Conservation (phyloP, 352 stramenopile species). For the Globisporangium abappressorium region DNA sequence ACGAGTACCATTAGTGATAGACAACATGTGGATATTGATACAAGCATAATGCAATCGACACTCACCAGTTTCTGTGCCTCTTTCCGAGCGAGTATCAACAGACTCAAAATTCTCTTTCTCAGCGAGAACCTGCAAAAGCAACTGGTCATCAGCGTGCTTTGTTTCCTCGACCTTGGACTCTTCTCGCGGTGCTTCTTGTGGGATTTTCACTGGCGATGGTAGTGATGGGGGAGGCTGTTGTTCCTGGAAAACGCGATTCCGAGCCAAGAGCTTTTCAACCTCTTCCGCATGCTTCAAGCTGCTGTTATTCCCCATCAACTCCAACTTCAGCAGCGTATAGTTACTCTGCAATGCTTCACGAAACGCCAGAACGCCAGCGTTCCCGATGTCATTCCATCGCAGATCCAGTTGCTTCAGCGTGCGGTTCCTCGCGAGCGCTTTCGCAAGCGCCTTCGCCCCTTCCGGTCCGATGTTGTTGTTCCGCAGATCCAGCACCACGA, state of each 20-base stretch:
- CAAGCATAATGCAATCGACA: neutral
- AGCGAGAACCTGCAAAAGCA: conserved; percentile 60
- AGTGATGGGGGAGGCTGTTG: conserved; percentile 5
- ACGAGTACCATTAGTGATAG: neutral
- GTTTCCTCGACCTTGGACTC: neutral
- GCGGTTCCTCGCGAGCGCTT: conserved; percentile 51
- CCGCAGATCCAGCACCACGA: conserved; percentile 70
- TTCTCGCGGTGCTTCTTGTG: neutral
- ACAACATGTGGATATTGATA: neutral
- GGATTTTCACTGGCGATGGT: neutral
- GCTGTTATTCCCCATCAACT: conserved; percentile 78
- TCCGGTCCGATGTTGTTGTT: conserved; percentile 85
- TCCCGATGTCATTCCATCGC: conserved; percentile 81
- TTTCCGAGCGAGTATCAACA: conserved; percentile 32
- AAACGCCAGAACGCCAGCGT: conserved; percentile 67
- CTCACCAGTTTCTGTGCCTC: conserved; percentile 48
- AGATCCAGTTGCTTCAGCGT: conserved; percentile 74
- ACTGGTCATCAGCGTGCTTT: conserved; percentile 33
- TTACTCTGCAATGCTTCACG: conserved; percentile 73
- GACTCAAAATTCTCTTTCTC: conserved; percentile 67
- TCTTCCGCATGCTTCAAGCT: conserved; percentile 67
- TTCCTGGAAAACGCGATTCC: conserved; percentile 55
- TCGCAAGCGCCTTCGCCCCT: conserved; percentile 59
- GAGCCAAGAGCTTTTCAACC: conserved; percentile 49
- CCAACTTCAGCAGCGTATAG: conserved; percentile 49